These are phyloP conservation scores for Cyclanthera cordifolia DNA, from an alignment of 306 rosid species.

Conservation along the genomic window DNA sequence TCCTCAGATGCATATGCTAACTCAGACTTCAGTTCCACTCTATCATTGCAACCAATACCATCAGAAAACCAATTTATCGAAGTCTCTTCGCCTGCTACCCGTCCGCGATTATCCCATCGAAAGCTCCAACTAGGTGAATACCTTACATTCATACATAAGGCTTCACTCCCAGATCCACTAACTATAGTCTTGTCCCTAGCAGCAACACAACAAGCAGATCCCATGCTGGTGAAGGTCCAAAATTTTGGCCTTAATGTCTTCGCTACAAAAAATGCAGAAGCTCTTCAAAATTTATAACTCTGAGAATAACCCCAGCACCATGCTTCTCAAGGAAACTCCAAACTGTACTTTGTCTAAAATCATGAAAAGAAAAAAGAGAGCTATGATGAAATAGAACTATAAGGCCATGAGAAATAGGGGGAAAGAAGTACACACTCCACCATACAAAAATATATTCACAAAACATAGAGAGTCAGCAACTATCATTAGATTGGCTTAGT, in stretches of 20 bases:
- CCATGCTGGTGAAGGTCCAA: conserved; percentile 27
- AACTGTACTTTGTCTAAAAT: no score
- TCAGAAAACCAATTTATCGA: conserved; percentile 40
- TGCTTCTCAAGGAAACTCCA: conserved; percentile 1
- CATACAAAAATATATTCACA: no score
- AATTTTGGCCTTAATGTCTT: neutral
- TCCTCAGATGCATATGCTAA: conserved; percentile 33
- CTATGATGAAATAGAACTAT: no score
- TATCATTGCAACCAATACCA: conserved; percentile 33
- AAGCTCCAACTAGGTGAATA: conserved; percentile 52
- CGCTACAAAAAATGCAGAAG: conserved; percentile 13
- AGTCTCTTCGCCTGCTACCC: conserved; percentile 47
- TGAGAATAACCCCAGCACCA: conserved; percentile 11
- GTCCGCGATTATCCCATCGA: conserved; percentile 55
- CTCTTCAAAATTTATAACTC: conserved; percentile 15
- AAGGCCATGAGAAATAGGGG: neutral
- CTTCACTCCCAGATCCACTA: conserved; percentile 32
- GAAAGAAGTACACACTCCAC: no score
- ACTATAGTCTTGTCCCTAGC: conserved; percentile 42
- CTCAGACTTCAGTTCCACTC: conserved; percentile 34
- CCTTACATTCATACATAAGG: conserved; percentile 35
- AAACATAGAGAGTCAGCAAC: no score
- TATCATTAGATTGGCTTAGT: no score
- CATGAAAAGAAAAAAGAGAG: no score
- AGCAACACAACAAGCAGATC: conserved; percentile 52